Evolutionary conservation across 2,329 filamentous ascomycete genomes (phyloP).

Genomic region (Berkeleyomyces basicola): DNA sequence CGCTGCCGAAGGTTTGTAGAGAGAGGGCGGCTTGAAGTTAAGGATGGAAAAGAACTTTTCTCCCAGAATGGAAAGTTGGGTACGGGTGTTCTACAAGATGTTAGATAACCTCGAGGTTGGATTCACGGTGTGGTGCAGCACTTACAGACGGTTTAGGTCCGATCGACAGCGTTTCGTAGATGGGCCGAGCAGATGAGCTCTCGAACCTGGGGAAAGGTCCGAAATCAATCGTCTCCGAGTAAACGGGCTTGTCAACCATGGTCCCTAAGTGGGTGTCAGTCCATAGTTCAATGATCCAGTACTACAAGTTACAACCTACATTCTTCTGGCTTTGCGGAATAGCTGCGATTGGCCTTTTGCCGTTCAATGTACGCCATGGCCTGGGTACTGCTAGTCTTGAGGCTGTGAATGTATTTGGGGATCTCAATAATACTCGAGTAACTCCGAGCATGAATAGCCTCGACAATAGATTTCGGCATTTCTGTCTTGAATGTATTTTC

Average conservation of each 20-base stretch:
- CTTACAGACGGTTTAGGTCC: constrained; percentile 36
- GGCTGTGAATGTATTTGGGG: constrained; percentile 26
- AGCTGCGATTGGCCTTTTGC: constrained; percentile 4
- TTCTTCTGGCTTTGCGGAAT: neutral
- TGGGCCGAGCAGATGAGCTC: constrained; percentile 22
- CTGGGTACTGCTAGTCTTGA: constrained; percentile 34
- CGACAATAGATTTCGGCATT: constrained; percentile 30
- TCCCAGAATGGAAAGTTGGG: constrained; percentile 31
- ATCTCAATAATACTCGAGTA: constrained; percentile 35
- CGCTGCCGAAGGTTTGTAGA: constrained; percentile 30
- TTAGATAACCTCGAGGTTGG: constrained; percentile 14
- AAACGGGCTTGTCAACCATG: constrained; percentile 23
- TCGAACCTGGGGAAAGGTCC: constrained; percentile 34
- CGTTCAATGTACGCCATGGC: constrained; percentile 37
- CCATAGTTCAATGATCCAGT: neutral
- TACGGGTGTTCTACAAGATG: constrained; percentile 27
- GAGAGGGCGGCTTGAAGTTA: constrained; percentile 30
- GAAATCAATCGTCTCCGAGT: constrained; percentile 34
- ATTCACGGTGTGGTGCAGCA: neutral
- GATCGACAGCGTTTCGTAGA: constrained; percentile 30
- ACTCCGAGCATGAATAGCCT: constrained; percentile 33
- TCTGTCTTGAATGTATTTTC: constrained; percentile 31
- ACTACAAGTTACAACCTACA: neutral
- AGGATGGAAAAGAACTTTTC: constrained; percentile 37
- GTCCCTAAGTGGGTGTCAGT: constrained; percentile 21